These are phyloP conservation scores for Drechslera avenae DNA, from an alignment of 2,329 filamentous ascomycete species.

Conservation along the genomic window DNA sequence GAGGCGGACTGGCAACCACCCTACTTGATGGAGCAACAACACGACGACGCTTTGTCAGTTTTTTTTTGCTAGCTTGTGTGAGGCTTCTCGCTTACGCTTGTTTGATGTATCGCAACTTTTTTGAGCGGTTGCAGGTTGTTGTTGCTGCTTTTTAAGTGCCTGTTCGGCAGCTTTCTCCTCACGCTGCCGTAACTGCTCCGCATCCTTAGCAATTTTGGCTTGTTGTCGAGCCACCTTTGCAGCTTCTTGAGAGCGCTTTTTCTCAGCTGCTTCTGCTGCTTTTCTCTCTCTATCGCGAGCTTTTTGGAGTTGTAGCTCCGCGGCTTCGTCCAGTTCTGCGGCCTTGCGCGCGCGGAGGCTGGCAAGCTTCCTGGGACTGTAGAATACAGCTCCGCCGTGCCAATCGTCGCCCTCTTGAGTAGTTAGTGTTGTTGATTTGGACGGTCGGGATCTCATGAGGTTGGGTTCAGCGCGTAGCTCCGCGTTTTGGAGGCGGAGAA, in stretches of 20 bases:
- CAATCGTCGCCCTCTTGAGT: neutral
- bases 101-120: conserved; percentile 4
- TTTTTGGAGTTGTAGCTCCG: too few species aligned
- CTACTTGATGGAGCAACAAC: neutral
- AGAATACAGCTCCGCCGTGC: neutral
- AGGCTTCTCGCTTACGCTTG: conserved; percentile 1
- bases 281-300: neutral
- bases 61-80: neutral
- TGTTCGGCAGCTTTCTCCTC: too few species aligned
- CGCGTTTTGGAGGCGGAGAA: neutral
- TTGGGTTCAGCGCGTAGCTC: neutral
- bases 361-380: neutral
- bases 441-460: too few species aligned
- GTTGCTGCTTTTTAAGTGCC: conserved; percentile 3
- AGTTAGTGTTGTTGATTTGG: neutral
- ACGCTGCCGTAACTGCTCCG: too few species aligned
- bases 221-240: too few species aligned
- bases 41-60: conserved; percentile 2
- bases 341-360: neutral
- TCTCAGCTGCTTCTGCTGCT: too few species aligned
- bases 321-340: neutral
- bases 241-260: too few species aligned
- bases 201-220: too few species aligned
- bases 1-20: neutral
- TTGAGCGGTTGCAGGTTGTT: conserved; percentile 1